phyloP scores from a whole-genome alignment of 176 grass and related monocot genomes.

The Musa beccarii region DNA sequence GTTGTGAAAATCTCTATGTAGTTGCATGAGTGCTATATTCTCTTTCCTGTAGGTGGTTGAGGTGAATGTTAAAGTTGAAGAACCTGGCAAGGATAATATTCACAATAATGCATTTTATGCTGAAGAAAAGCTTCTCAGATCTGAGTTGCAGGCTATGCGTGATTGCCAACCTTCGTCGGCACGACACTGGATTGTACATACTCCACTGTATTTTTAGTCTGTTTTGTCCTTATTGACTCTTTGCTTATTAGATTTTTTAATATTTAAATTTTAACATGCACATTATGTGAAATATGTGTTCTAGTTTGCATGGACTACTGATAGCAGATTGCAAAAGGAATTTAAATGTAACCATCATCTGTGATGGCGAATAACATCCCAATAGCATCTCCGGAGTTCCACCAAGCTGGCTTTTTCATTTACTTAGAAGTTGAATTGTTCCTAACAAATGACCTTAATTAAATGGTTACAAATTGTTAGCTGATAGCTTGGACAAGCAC shows the following conservation, averaged over 20 bases:
- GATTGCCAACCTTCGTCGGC: conserved; percentile 79
- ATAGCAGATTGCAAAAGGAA: too few relatives aligned
- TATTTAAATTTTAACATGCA: neutral
- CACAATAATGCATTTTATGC: conserved; percentile 97
- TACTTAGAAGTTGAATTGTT: too few relatives aligned
- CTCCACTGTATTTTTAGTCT: neutral
- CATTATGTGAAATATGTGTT: neutral
- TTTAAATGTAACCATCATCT: too few relatives aligned
- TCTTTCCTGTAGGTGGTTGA: conserved; percentile 64
- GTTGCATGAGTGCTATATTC: neutral
- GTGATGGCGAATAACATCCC: too few relatives aligned
- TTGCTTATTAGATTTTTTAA: neutral
- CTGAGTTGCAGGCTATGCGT: conserved; percentile 92
- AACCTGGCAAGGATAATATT: conserved; percentile 71
- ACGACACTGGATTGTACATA: conserved; percentile 96
- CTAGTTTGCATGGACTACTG: too few relatives aligned
- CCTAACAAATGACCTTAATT: neutral
- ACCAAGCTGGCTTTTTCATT: too few relatives aligned
- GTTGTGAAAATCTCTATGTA: neutral
- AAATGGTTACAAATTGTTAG: neutral
- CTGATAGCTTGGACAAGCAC: neutral
- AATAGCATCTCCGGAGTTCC: too few relatives aligned
- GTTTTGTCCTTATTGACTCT: neutral
- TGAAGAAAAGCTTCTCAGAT: conserved; percentile 81
- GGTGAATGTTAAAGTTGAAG: conserved; percentile 91